Evolutionary conservation across 345 rosid genomes (phyloP).

Genomic region (Adansonia digitata): DNA sequence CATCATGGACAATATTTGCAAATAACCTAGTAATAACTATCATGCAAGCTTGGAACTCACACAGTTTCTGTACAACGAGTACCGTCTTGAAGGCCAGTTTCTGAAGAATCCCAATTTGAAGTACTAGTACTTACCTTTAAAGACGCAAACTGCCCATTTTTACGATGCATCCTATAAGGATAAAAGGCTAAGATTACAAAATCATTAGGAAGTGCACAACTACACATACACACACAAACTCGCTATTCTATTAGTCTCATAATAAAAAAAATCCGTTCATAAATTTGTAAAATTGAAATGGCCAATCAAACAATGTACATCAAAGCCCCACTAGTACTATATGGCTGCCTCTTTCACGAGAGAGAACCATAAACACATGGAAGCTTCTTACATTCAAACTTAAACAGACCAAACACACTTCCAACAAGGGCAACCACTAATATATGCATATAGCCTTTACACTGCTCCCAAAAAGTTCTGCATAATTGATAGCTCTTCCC

Average conservation of each 20-base stretch:
- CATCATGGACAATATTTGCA: neutral
- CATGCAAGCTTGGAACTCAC: constrained; percentile 40
- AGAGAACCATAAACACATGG: neutral
- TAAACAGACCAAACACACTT: neutral
- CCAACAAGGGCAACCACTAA: neutral
- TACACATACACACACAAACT: no score
- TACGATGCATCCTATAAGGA: constrained; percentile 61
- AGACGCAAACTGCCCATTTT: constrained; percentile 74
- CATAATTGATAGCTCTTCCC: no score
- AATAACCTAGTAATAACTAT: constrained; percentile 11
- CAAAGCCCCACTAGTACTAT: neutral
- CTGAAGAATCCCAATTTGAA: constrained; percentile 52
- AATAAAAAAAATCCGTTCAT: no score
- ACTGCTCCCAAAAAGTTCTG: neutral
- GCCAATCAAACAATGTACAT: neutral
- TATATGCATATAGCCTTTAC: neutral
- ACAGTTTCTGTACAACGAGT: constrained; percentile 40
- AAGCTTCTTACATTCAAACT: neutral
- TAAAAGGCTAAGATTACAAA: neutral
- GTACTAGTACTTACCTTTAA: constrained; percentile 43
- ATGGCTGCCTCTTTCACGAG: neutral
- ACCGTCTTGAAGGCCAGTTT: constrained; percentile 42
- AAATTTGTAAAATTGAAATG: neutral
- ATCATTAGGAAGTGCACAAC: neutral
- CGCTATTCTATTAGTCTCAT: no score